Evolutionary conservation across 1,139 yeast genomes (phyloP).

Genomic region (Pichia sp.): DNA sequence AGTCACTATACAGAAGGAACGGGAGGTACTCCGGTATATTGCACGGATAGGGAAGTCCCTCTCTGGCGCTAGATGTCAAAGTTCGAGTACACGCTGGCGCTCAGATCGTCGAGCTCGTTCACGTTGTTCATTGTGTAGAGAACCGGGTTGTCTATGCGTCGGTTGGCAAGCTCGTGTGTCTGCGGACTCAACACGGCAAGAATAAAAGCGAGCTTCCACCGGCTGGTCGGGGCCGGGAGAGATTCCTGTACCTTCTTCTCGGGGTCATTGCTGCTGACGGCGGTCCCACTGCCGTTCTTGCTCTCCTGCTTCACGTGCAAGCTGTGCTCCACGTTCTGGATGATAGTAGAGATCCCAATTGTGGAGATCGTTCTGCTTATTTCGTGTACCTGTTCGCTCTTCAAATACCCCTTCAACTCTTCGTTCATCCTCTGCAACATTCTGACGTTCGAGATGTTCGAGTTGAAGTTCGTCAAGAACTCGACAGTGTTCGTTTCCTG

Average conservation of each 20-base stretch:
- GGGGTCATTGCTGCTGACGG: background rate
- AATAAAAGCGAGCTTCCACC: slow-evolving; percentile 58
- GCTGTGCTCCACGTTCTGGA: slow-evolving; percentile 35
- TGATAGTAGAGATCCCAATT: slow-evolving; percentile 42
- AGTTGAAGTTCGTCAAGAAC: slow-evolving; percentile 28
- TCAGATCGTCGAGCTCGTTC: slow-evolving; percentile 74
- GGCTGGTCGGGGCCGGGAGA: background rate
- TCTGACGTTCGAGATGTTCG: slow-evolving; percentile 24
- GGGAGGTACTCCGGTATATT: background rate
- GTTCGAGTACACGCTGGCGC: slow-evolving; percentile 88
- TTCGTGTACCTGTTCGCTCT: slow-evolving; percentile 31
- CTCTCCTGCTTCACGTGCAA: slow-evolving; percentile 4
- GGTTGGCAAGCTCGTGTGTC: slow-evolving; percentile 50
- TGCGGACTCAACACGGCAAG: slow-evolving; percentile 67
- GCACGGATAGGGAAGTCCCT: too few species aligned
- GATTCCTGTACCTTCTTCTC: background rate
- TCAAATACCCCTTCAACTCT: slow-evolving; percentile 49
- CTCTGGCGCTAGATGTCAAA: slow-evolving; percentile 35
- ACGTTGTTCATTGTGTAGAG: slow-evolving; percentile 47
- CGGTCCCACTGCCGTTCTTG: slow-evolving; percentile 1
- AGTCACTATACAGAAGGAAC: background rate
- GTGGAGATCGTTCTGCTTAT: slow-evolving; percentile 40
- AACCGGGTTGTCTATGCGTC: slow-evolving; percentile 43
- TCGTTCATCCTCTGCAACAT: slow-evolving; percentile 35
- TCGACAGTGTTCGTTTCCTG: slow-evolving; percentile 38